Evolutionary conservation across 805 yeast genomes (phyloP).

Genomic region (Candida sithepensis): DNA sequence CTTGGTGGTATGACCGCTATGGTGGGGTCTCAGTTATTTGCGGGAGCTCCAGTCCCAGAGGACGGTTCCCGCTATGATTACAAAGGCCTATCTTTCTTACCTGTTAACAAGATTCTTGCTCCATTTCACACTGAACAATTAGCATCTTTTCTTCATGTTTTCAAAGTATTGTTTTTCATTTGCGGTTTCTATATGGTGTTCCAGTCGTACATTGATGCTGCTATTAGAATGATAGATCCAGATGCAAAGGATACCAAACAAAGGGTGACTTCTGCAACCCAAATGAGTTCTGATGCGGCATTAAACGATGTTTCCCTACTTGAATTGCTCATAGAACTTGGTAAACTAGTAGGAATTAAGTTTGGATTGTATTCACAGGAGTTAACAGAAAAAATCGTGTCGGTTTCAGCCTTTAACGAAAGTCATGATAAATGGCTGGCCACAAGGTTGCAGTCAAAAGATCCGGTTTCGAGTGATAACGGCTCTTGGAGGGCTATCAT

Average conservation of each 20-base stretch:
- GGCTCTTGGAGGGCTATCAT: conserved; percentile 14
- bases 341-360: conserved; percentile 9
- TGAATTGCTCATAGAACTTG: conserved; percentile 6
- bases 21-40: conserved; percentile 30
- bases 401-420: conserved; percentile 11
- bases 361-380: conserved; percentile 9
- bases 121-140: conserved; percentile 16
- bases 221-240: conserved; percentile 3
- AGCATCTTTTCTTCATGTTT: conserved; percentile 7
- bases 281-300: not conserved
- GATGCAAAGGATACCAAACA: conserved; percentile 1
- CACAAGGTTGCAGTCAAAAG: conserved; percentile 9
- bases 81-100: conserved; percentile 26
- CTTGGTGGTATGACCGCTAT: conserved; percentile 34
- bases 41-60: conserved; percentile 3
- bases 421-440: conserved; percentile 13
- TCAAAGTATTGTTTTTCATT: conserved; percentile 17
- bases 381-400: conserved; percentile 10
- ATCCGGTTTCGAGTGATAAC: not conserved
- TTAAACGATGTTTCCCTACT: conserved; percentile 1
- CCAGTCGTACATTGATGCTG: conserved; percentile 7
- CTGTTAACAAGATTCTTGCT: conserved; percentile 24
- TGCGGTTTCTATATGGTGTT: conserved; percentile 20
- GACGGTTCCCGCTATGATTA: conserved; percentile 9
- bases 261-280: not conserved